A percentile compares a stretch with the other conserved stretches of the same genome.
phyloP scores from a whole-genome alignment of 2,329 filamentous ascomycete genomes.

The Sporothrix mexicana region DNA sequence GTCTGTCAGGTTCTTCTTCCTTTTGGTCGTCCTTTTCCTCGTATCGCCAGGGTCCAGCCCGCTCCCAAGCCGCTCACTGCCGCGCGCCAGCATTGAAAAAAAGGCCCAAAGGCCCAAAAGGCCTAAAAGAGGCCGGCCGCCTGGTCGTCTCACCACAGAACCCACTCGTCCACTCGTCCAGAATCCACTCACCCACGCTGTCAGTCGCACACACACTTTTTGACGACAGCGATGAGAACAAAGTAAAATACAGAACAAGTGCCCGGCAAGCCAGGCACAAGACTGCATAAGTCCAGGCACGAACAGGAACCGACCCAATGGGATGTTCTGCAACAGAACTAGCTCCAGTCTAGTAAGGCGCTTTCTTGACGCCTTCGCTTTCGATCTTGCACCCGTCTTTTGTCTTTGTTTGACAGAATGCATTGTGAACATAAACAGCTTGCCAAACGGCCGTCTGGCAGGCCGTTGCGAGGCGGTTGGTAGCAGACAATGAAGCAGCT shows the following conservation, averaged over 20 bases:
- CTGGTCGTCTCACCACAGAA: too few species aligned
- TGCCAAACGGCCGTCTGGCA: neutral
- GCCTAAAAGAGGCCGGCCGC: neutral
- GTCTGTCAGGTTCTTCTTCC: neutral
- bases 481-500: neutral
- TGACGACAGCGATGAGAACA: neutral
- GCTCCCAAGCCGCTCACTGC: constrained; percentile 26
- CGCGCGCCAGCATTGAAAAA: constrained; percentile 29
- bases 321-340: neutral
- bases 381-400: too few species aligned
- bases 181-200: constrained; percentile 1
- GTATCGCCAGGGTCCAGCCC: constrained; percentile 5
- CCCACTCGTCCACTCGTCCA: neutral
- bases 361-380: neutral
- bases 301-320: constrained; percentile 1
- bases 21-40: neutral
- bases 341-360: neutral
- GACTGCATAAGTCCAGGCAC: constrained; percentile 18
- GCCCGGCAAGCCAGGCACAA: constrained; percentile 12
- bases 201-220: constrained; percentile 7
- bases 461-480: neutral
- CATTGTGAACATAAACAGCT: neutral
- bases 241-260: neutral
- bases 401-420: neutral
- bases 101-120: neutral